Evolutionary conservation across 768 basidiomycete genomes (phyloP).

Genomic region (Tremella yokohamensis): DNA sequence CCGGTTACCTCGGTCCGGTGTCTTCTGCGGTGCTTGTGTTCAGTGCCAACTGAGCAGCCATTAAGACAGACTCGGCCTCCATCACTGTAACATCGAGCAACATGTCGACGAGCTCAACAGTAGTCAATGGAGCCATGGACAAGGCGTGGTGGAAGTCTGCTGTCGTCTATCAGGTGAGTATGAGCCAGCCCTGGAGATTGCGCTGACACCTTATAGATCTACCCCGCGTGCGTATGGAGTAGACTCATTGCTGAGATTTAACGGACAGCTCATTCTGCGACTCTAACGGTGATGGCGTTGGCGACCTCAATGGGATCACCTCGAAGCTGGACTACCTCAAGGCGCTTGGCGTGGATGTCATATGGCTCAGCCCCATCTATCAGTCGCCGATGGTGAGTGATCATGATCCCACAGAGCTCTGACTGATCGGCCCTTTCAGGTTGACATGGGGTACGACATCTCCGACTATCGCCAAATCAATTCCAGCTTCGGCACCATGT

Average conservation of each 20-base stretch:
- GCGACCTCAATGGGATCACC: slow-evolving; percentile 65
- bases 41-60: too few relatives aligned
- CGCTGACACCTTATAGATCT: slow-evolving; percentile 52
- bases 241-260: too few relatives aligned
- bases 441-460: slow-evolving; percentile 66
- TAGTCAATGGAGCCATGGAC: too few relatives aligned
- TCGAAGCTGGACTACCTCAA: slow-evolving; percentile 65
- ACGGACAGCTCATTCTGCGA: not conserved
- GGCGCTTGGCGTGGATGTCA: slow-evolving; percentile 62
- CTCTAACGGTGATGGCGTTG: slow-evolving; percentile 62
- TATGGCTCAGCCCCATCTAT: slow-evolving; percentile 72
- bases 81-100: too few relatives aligned
- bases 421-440: not conserved
- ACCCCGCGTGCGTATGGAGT: slow-evolving; percentile 56
- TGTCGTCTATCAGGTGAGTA: slow-evolving; percentile 8
- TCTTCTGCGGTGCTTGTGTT: too few relatives aligned
- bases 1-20: too few relatives aligned
- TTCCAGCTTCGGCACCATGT: slow-evolving; percentile 56
- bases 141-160: slow-evolving; percentile 10
- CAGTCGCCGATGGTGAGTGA: slow-evolving; percentile 42
- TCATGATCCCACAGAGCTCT: not conserved
- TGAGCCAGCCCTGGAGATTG: too few relatives aligned
- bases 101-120: too few relatives aligned
- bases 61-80: too few relatives aligned
- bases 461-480: slow-evolving; percentile 58